Evolutionary conservation across 23 red algal species (phyloP), one percentile per base, ranked within the genome.

Genomic region (Gracilariopsis chorda): DNA sequence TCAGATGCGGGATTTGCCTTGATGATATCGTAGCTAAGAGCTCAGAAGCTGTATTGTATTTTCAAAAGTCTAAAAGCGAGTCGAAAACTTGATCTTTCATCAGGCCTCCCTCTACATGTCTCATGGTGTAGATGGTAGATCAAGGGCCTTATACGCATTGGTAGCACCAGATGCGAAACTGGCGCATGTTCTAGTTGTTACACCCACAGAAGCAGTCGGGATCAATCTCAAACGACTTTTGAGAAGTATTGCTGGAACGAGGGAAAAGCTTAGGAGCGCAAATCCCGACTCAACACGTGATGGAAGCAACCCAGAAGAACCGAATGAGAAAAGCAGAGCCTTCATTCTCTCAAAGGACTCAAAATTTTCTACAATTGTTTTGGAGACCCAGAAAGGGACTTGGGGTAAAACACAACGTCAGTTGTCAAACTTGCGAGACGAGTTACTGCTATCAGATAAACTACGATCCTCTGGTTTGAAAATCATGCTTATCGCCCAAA

Each of bases 151-250:
- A 28, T 69, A 62, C 24, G 86, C 73, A 23, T 21, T 90, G 33
- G 20, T 90, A 6, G 53, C 86, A 17, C 86, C 86, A 7, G 72
- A 53, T 16, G 72, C 77, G 0, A 61, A 74, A 16, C 45, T 63
- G 43, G 86, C 48, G n/a, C 24, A 79, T 46, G 60, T 90, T 25
- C 42, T 90, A 30, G 77, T 48, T 37, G 86, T 90, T 45, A 80
- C 73, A 20, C 68, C 51, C 16, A 11, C 34, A 24, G 51, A 51
- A 27, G 48, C 29, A 9, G 24, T 74, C 24, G 20, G 21, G 33
- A n/a, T 86, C 7, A 75, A 86, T 29, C 24, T 75, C 51, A 61
- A 51, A 74, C 17, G 51, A 24, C 11, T 86, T 19, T 86, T 55
- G 81, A 59, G 32, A 13, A 37, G 62, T 24, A 13, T 86, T 23